Percentiles rank a stretch among this genome's conserved stretches.
These are phyloP conservation scores for Orbilia ellipsospora DNA, from an alignment of 2,329 filamentous ascomycete genomes.

Conservation along the genomic window DNA sequence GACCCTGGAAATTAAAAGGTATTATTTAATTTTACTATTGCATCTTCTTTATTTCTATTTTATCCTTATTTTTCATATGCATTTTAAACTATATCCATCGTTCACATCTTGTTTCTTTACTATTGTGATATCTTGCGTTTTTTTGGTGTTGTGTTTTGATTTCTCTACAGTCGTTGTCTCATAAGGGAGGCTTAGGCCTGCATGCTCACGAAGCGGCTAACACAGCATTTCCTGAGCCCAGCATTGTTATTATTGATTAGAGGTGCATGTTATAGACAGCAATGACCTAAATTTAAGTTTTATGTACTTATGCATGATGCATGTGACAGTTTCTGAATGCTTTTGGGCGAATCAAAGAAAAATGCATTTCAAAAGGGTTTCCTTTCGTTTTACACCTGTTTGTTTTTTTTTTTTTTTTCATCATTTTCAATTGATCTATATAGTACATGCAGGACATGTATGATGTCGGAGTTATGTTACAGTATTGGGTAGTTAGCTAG, in stretches of 20 bases:
- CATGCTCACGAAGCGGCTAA: too few relatives aligned
- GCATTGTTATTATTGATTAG: constrained; percentile 13
- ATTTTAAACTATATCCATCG: not conserved
- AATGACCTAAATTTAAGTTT: constrained; percentile 2
- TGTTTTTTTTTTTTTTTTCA: too few relatives aligned
- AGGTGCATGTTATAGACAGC: constrained; percentile 25
- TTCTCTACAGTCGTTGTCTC: too few relatives aligned
- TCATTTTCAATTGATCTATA: too few relatives aligned
- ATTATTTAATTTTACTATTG: not conserved
- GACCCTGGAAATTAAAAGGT: constrained; percentile 18
- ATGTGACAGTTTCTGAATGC: constrained; percentile 17
- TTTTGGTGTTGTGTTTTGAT: too few relatives aligned
- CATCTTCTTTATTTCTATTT: not conserved
- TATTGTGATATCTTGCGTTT: not conserved
- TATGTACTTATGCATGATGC: constrained; percentile 3
- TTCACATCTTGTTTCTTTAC: not conserved
- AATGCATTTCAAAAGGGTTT: too few relatives aligned
- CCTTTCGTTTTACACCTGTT: not conserved
- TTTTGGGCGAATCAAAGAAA: too few relatives aligned
- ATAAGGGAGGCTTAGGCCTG: too few relatives aligned
- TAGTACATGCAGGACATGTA: too few relatives aligned
- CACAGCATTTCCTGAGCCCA: too few relatives aligned
- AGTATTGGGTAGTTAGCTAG: too few relatives aligned
- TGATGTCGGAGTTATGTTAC: too few relatives aligned
- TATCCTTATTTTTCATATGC: not conserved